These are phyloP conservation scores for Wickerhamiella australiensis DNA, from an alignment of 805 yeast genomes.

Conservation along the genomic window DNA sequence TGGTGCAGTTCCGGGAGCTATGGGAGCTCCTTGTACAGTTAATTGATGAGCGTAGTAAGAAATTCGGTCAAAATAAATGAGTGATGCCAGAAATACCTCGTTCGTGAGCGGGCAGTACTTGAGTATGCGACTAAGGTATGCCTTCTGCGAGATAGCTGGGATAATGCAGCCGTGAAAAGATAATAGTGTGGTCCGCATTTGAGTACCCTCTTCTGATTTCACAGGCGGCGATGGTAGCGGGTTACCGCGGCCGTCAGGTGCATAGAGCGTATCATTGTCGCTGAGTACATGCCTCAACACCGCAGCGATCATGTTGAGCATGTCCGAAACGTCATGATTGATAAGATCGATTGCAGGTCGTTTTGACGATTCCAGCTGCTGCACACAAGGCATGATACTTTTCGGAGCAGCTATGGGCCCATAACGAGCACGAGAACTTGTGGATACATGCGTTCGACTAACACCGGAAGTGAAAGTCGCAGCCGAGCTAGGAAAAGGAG, in stretches of 20 bases:
- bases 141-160: constrained; percentile 87
- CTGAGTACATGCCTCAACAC: constrained; percentile 76
- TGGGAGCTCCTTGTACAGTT: constrained; percentile 12
- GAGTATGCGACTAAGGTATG: constrained; percentile 77
- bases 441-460: neutral
- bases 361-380: neutral
- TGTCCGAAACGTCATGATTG: constrained; percentile 67
- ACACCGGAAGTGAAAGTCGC: neutral
- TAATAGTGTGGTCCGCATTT: constrained; percentile 35
- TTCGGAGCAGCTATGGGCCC: constrained; percentile 9
- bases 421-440: neutral
- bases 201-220: constrained; percentile 22
- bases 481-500: constrained; percentile 1
- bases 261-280: constrained; percentile 75
- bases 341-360: constrained; percentile 43
- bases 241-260: constrained; percentile 37
- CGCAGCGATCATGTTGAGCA: constrained; percentile 74
- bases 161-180: constrained; percentile 94
- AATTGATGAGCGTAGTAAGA: constrained; percentile 60
- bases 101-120: constrained; percentile 98
- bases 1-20: constrained; percentile 25
- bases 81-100: constrained; percentile 79
- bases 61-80: constrained; percentile 90
- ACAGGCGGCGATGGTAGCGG: constrained; percentile 19
- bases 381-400: constrained; percentile 4